Evolutionary conservation across 768 basidiomycete genomes (phyloP).

Genomic region (Boletus rufocinnamomeus): DNA sequence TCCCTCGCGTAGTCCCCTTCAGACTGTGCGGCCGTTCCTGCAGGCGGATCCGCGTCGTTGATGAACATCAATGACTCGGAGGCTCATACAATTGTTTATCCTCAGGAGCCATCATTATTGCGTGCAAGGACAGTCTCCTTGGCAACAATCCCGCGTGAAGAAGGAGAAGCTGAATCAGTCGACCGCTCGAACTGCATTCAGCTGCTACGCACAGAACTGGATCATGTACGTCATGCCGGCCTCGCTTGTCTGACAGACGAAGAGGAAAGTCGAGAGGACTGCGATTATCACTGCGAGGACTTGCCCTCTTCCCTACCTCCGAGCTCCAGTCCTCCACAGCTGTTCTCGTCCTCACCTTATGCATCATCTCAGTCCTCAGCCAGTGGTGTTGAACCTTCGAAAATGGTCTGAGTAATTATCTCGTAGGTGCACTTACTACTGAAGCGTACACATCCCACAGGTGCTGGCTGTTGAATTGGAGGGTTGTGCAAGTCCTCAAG

Average conservation of each 20-base stretch:
- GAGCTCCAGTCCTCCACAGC: constrained; percentile 49
- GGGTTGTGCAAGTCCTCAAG: not conserved
- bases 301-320: constrained; percentile 34
- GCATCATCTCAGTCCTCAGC: constrained; percentile 36
- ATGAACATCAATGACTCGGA: not conserved
- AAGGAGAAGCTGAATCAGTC: not conserved
- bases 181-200: not conserved
- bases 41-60: not conserved
- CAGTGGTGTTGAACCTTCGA: constrained; percentile 6
- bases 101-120: not conserved
- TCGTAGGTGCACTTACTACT: not conserved
- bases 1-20: constrained; percentile 1
- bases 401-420: constrained; percentile 17
- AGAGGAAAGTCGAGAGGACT: constrained; percentile 3
- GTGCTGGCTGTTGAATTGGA: not conserved
- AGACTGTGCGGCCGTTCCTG: not conserved
- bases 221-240: not conserved
- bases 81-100: not conserved
- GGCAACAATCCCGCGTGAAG: not conserved
- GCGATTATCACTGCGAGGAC: constrained; percentile 9
- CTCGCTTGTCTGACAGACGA: not conserved
- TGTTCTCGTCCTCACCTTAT: constrained; percentile 47
- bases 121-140: not conserved
- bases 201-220: not conserved
- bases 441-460: constrained; percentile 5